phyloP scores from a whole-genome alignment of 257 asterid species.

The Nicotiana knightiana region DNA sequence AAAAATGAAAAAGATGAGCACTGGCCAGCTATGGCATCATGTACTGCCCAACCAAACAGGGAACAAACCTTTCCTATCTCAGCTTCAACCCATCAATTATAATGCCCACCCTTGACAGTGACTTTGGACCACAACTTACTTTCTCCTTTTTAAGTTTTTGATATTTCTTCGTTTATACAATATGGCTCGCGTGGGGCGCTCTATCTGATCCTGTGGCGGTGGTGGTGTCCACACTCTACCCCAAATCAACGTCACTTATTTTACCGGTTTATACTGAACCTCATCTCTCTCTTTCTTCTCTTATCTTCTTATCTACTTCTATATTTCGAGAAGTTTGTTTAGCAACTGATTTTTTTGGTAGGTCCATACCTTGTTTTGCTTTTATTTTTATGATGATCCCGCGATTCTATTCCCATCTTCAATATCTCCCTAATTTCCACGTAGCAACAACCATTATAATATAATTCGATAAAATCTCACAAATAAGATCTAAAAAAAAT shows the following conservation, averaged over 20 bases:
- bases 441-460: too few species aligned
- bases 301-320: not conserved
- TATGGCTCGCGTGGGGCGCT: not conserved
- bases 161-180: not conserved
- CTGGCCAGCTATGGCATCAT: not conserved
- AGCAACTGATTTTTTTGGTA: conserved; percentile 15
- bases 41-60: not conserved
- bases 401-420: not conserved
- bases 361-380: conserved; percentile 22
- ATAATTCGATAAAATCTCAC: too few species aligned
- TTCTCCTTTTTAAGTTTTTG: not conserved
- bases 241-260: not conserved
- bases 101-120: conserved; percentile 1
- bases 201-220: not conserved
- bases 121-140: not conserved
- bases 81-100: not conserved
- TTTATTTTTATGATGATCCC: not conserved
- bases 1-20: not conserved
- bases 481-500: too few species aligned
- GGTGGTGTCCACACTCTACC: not conserved
- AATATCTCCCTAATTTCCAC: not conserved
- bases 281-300: conserved; percentile 24
- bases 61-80: conserved; percentile 6
- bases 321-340: not conserved
- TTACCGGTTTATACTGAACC: conserved; percentile 19